Evolutionary conservation across 352 stramenopile genomes (phyloP), one percentile per base, ranked within the genome.

Genomic region (Pythium angustatum): DNA sequence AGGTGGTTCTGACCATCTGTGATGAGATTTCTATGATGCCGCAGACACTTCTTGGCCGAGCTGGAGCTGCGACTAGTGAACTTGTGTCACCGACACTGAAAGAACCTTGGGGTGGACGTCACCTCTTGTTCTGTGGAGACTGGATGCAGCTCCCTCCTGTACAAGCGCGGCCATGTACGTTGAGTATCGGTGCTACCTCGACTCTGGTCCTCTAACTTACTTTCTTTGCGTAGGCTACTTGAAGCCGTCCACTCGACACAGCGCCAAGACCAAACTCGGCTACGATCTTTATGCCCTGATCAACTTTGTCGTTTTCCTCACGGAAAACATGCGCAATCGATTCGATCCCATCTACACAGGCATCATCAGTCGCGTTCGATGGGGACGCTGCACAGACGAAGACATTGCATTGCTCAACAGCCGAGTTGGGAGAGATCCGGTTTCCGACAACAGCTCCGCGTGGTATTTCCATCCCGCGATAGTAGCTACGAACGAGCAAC

Each of bases 21-120:
- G 64, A 78, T 19, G 67, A 78, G 48, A 66, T 75, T 2, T 71
- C 68, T 0, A 75, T 78, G 40, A 62, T 47, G 0, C 4, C 68
- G 14, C 67, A 78, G 38, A 24, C 31, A 0, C 22, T 75, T 0
- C 49, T 76, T 2, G 64, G 68, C 2, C 57, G 68, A 0, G 69
- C 58, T 0, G 61, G 71, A 22, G 24, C 4, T 19, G 56, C 54
- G 0, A 73, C 60, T 0, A 28, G 52, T n/a, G 26, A 70, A 8
- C 73, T 77, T 12, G 49, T 38, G 14, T 34, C 49, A 41, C 49
- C 31, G 10, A 14, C 10, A 21, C 49, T 56, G 15, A 14, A 56
- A 22, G 22, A 22, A 41, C 49, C 28, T 34, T 58, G 51, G 59
- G 71, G 67, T 5, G 63, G 64, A 0, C 69, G 48, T 12, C 71